Conservation (phyloP, 352 stramenopile genomes). For the Phytopythium ostracodes region DNA sequence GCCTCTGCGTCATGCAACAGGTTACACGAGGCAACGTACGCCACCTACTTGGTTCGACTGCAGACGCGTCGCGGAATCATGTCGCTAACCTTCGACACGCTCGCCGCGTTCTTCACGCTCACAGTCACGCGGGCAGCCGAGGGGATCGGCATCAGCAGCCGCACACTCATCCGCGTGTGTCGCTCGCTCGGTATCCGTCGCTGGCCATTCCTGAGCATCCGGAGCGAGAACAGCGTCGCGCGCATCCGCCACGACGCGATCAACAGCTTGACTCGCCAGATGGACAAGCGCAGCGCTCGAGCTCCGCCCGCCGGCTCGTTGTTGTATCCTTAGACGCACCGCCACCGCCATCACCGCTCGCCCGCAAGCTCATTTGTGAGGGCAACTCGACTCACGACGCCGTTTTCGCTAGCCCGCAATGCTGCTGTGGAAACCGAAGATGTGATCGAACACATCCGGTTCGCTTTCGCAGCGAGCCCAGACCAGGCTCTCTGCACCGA, state of each 20-base stretch:
- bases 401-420: not conserved
- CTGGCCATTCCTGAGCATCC: slow-evolving; percentile 45
- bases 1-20: not conserved
- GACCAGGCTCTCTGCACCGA: not conserved
- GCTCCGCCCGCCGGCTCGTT: slow-evolving; percentile 12
- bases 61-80: slow-evolving; percentile 29
- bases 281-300: slow-evolving; percentile 22
- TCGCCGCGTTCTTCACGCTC: slow-evolving; percentile 39
- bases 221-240: slow-evolving; percentile 43
- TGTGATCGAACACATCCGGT: slow-evolving; percentile 14
- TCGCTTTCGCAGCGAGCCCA: slow-evolving; percentile 22
- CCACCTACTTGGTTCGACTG: slow-evolving; percentile 25
- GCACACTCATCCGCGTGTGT: slow-evolving; percentile 47
- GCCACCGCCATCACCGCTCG: not conserved
- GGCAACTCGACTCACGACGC: not conserved
- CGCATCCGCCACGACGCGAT: slow-evolving; percentile 47
- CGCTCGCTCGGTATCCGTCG: slow-evolving; percentile 45
- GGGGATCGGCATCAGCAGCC: slow-evolving; percentile 42
- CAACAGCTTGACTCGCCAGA: slow-evolving; percentile 38
- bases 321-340: not conserved
- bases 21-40: slow-evolving; percentile 7
- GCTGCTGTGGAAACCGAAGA: not conserved
- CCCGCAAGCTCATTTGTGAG: not conserved
- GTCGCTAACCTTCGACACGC: slow-evolving; percentile 37
- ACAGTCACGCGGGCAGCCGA: slow-evolving; percentile 38